phyloP scores from a whole-genome alignment of 805 yeast genomes.

The Yamadazyma olivae region DNA sequence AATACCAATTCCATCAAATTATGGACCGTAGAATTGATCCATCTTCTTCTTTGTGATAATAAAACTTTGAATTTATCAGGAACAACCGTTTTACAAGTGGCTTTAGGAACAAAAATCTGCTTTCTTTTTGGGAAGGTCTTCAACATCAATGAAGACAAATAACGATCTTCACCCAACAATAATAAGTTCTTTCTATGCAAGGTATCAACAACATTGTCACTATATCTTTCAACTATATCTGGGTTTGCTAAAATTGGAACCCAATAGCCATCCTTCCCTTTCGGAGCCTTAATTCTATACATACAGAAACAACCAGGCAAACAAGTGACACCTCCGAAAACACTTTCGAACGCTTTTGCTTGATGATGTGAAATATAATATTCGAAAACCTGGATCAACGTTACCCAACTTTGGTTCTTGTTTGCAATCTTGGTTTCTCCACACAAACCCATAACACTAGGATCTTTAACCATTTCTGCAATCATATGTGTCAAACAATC shows the following conservation, averaged over 20 bases:
- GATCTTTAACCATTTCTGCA: conserved; percentile 86
- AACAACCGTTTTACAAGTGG: conserved; percentile 89
- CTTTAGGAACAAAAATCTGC: conserved; percentile 83
- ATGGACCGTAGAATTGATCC: conserved; percentile 95
- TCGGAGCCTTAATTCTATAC: conserved; percentile 89
- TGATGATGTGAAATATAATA: conserved; percentile 93
- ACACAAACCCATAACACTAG: conserved; percentile 86
- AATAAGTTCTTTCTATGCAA: conserved; percentile 83
- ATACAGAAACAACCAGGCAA: conserved; percentile 93
- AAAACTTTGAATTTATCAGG: conserved; percentile 78
- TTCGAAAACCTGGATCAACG: conserved; percentile 90
- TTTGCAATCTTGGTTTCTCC: conserved; percentile 93
- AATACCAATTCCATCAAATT: conserved; percentile 83
- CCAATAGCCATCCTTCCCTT: conserved; percentile 70
- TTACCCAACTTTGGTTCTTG: conserved; percentile 81
- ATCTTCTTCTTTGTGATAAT: conserved; percentile 90
- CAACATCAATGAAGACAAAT: conserved; percentile 79
- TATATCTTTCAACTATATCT: conserved; percentile 87
- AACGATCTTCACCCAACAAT: conserved; percentile 88
- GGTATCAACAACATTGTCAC: conserved; percentile 80
- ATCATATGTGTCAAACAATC: conserved; percentile 87
- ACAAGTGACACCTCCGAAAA: conserved; percentile 92
- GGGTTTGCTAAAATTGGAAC: conserved; percentile 92
- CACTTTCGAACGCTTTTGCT: conserved; percentile 92
- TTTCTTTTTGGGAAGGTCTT: conserved; percentile 86